Evolutionary conservation across 768 basidiomycete genomes (phyloP).

Genomic region (Phlebiopsis gigantea): DNA sequence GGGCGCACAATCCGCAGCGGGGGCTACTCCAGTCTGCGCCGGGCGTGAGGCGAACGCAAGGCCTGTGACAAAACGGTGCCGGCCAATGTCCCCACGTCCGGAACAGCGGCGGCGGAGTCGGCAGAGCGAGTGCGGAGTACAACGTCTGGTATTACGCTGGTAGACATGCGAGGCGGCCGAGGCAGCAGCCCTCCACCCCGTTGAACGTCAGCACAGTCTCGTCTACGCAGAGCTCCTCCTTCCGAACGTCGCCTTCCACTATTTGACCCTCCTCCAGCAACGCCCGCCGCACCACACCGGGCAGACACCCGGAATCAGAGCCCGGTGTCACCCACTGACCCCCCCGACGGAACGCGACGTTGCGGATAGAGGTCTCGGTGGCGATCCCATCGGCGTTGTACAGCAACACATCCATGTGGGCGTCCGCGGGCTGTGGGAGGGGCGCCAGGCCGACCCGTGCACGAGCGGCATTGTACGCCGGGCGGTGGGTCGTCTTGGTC

Average conservation of each 20-base stretch:
- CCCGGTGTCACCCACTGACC: slow-evolving; percentile 64
- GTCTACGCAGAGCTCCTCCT: slow-evolving; percentile 39
- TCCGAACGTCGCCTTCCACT: slow-evolving; percentile 40
- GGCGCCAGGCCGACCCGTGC: slow-evolving; percentile 42
- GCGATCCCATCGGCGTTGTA: slow-evolving; percentile 45
- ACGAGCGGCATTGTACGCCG: slow-evolving; percentile 60
- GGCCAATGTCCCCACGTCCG: no score
- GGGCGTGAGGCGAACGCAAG: background rate
- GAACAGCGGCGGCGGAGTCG: no score
- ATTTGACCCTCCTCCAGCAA: slow-evolving; percentile 57
- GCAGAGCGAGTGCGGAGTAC: no score
- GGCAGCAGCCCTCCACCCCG: slow-evolving; percentile 61
- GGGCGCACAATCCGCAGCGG: background rate
- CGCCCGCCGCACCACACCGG: slow-evolving; percentile 66
- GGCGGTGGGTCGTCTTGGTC: slow-evolving; percentile 68
- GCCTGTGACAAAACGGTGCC: no score
- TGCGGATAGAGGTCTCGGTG: slow-evolving; percentile 67
- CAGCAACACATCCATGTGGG: slow-evolving; percentile 55
- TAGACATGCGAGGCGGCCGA: slow-evolving; percentile 33
- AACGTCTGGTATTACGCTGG: background rate
- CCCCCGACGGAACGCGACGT: slow-evolving; percentile 60
- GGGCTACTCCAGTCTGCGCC: background rate
- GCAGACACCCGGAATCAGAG: slow-evolving; percentile 58
- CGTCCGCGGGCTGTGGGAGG: slow-evolving; percentile 16
- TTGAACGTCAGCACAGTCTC: slow-evolving; percentile 71